Conservation (phyloP, 2,329 filamentous ascomycete genomes). For the Neurospora sp. region DNA sequence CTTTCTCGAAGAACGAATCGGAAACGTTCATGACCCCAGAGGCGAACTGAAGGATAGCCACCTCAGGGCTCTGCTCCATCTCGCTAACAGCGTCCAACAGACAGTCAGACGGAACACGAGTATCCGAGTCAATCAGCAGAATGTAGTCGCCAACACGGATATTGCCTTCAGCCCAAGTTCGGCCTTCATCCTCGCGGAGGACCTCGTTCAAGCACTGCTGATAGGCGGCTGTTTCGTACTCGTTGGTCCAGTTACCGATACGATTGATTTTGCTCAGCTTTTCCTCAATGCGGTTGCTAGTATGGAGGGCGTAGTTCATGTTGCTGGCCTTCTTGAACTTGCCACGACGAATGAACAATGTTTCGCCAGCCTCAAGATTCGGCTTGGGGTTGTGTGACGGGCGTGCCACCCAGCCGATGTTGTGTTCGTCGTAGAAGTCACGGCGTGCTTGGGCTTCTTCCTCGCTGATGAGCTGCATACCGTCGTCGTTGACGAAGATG, state of each 20-base stretch:
- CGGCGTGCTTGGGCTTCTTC: slow-evolving; percentile 38
- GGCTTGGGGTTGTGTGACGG: slow-evolving; percentile 38
- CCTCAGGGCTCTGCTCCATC: slow-evolving; percentile 60
- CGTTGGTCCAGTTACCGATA: slow-evolving; percentile 25
- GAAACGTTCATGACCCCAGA: slow-evolving; percentile 72
- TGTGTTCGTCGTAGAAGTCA: slow-evolving; percentile 48
- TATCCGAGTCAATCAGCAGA: slow-evolving; percentile 41
- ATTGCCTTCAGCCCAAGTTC: slow-evolving; percentile 48
- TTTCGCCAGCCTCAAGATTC: slow-evolving; percentile 38
- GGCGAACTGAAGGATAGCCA: slow-evolving; percentile 62
- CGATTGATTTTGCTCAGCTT: slow-evolving; percentile 32
- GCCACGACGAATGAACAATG: slow-evolving; percentile 43
- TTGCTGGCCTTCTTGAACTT: slow-evolving; percentile 60
- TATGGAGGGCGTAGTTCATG: slow-evolving; percentile 54
- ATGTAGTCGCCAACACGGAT: slow-evolving; percentile 48
- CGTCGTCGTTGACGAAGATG: slow-evolving; percentile 61
- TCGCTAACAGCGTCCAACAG: slow-evolving; percentile 60
- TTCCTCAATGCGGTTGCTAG: slow-evolving; percentile 47
- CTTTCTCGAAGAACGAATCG: slow-evolving; percentile 63
- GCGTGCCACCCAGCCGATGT: slow-evolving; percentile 47
- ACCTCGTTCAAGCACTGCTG: slow-evolving; percentile 34
- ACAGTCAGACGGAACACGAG: slow-evolving; percentile 57
- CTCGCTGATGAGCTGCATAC: slow-evolving; percentile 50
- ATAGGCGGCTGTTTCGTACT: slow-evolving; percentile 36
- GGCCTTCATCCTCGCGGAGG: slow-evolving; percentile 37